Evolutionary conservation across 1,139 yeast species (phyloP).

Genomic region (Sugiyamaella castrensis): DNA sequence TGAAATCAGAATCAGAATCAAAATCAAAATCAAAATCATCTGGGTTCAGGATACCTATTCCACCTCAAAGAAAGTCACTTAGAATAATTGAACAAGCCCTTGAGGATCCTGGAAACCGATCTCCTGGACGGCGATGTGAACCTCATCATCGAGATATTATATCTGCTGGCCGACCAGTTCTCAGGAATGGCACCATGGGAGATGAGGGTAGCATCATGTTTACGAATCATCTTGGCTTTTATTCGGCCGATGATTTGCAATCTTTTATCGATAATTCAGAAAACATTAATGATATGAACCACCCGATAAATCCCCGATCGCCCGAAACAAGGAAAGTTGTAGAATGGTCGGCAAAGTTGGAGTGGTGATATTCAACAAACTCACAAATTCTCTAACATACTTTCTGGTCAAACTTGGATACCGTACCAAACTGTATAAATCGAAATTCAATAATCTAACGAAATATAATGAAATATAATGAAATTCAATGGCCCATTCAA

Average conservation of each 20-base stretch:
- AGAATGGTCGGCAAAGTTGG: slow-evolving; percentile 9
- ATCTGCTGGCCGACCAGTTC: slow-evolving; percentile 17
- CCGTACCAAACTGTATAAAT: too few relatives aligned
- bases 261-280: slow-evolving; percentile 1
- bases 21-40: too few relatives aligned
- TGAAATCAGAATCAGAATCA: too few relatives aligned
- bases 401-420: too few relatives aligned
- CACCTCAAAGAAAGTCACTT: slow-evolving; percentile 20
- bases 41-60: neutral
- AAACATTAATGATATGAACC: neutral
- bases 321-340: slow-evolving; percentile 5
- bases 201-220: neutral
- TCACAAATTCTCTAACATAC: too few relatives aligned
- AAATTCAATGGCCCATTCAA: too few relatives aligned
- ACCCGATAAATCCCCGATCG: neutral
- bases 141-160: slow-evolving; percentile 23
- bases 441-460: too few relatives aligned
- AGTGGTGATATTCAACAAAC: slow-evolving; percentile 6
- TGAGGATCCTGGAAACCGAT: slow-evolving; percentile 17
- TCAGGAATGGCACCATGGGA: slow-evolving; percentile 13
- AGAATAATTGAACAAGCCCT: slow-evolving; percentile 20
- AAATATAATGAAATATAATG: too few relatives aligned
- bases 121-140: slow-evolving; percentile 25
- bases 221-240: slow-evolving; percentile 22
- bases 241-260: slow-evolving; percentile 25